phyloP scores from a whole-genome alignment of 495 filamentous ascomycete species.

The Aspergillus steynii region DNA sequence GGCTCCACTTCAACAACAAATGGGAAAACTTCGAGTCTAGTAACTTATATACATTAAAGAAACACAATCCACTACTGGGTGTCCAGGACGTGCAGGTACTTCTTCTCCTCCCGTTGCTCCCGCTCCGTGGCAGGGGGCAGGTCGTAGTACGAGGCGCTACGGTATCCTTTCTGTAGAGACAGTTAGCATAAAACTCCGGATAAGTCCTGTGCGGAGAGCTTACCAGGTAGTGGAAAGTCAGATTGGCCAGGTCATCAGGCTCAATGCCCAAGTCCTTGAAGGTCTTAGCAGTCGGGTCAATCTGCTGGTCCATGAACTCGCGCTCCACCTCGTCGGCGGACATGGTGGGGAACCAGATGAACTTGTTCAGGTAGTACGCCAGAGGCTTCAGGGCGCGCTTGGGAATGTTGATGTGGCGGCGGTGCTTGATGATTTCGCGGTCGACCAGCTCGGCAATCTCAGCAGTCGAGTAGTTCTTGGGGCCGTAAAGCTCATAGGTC shows the following conservation, averaged over 20 bases:
- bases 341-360: slow-evolving; percentile 82
- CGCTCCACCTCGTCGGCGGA: slow-evolving; percentile 88
- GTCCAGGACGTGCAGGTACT: slow-evolving; percentile 92
- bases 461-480: slow-evolving; percentile 84
- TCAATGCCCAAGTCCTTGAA: slow-evolving; percentile 92
- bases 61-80: slow-evolving; percentile 64
- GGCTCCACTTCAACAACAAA: not conserved
- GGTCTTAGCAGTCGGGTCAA: slow-evolving; percentile 90
- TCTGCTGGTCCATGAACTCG: slow-evolving; percentile 91
- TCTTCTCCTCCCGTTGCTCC: slow-evolving; percentile 92
- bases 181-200: slow-evolving; percentile 28
- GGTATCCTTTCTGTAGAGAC: slow-evolving; percentile 70
- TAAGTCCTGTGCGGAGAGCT: slow-evolving; percentile 31
- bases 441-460: slow-evolving; percentile 88
- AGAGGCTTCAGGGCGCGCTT: slow-evolving; percentile 71
- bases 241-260: slow-evolving; percentile 75
- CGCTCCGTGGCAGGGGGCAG: slow-evolving; percentile 90
- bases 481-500: slow-evolving; percentile 94
- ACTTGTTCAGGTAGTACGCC: slow-evolving; percentile 70
- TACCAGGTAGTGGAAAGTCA: slow-evolving; percentile 92
- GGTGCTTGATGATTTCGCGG: slow-evolving; percentile 85
- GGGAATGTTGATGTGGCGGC: slow-evolving; percentile 89
- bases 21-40: slow-evolving; percentile 21
- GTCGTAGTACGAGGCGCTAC: slow-evolving; percentile 82
- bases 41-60: slow-evolving; percentile 50